phyloP scores from a whole-genome alignment of 495 filamentous ascomycete genomes.

The Daldinia childiae region DNA sequence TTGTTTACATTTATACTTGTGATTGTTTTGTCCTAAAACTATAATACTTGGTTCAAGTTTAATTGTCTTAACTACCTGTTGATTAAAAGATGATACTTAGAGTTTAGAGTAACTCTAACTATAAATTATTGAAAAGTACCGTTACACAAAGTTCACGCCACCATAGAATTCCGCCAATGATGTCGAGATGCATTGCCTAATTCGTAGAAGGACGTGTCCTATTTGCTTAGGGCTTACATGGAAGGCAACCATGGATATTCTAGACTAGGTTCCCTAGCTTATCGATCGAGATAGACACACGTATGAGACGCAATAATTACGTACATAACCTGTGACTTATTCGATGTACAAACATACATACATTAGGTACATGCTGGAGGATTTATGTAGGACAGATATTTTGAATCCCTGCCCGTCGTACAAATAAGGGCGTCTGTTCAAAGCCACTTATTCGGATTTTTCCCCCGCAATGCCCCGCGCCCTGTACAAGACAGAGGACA shows the following conservation, averaged over 20 bases:
- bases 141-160: background rate
- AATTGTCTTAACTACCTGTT: background rate
- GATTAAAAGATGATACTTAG: too few relatives aligned
- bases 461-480: background rate
- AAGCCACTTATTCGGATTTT: background rate
- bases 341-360: too few relatives aligned
- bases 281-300: background rate
- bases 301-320: background rate
- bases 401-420: background rate
- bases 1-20: background rate
- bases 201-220: slow-evolving; percentile 8
- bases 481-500: background rate
- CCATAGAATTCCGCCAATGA: slow-evolving; percentile 20
- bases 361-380: too few relatives aligned
- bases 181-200: slow-evolving; percentile 6
- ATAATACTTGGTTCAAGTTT: background rate
- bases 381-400: background rate
- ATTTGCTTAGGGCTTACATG: slow-evolving; percentile 8
- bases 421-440: background rate
- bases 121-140: background rate
- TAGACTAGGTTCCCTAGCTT: background rate
- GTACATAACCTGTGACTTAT: background rate
- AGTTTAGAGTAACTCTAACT: background rate
- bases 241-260: background rate
- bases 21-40: background rate